Percentiles rank a stretch among this genome's conserved stretches.
phyloP scores from a whole-genome alignment of 257 asterid species.

The Plantago elongata region DNA sequence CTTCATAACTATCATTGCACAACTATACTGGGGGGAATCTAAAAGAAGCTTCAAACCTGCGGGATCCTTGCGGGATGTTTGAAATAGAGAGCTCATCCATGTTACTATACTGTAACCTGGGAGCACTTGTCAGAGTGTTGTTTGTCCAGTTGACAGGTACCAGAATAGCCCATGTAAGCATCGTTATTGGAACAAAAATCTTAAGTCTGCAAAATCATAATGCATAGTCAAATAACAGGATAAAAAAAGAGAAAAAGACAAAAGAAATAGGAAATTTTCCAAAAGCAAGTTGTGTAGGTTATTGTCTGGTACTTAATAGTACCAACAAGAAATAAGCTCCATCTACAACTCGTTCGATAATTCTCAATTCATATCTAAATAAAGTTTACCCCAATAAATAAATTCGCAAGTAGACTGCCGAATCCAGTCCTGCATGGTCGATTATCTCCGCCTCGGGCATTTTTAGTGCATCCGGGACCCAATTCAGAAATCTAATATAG shows the following conservation, averaged over 20 bases:
- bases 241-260: background rate
- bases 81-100: constrained; percentile 93
- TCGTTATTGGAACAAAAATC: constrained; percentile 77
- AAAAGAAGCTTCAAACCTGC: constrained; percentile 43
- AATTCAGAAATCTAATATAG: constrained; percentile 66
- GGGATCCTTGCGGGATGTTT: constrained; percentile 68
- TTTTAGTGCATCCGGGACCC: constrained; percentile 89
- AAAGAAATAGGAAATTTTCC: background rate
- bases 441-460: constrained; percentile 97
- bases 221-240: constrained; percentile 15
- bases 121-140: constrained; percentile 42
- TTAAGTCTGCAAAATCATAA: constrained; percentile 56
- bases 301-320: constrained; percentile 6
- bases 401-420: constrained; percentile 84
- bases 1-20: too few species aligned
- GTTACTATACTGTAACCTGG: constrained; percentile 40
- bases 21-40: background rate
- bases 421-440: constrained; percentile 93
- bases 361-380: background rate
- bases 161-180: constrained; percentile 70
- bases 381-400: constrained; percentile 75
- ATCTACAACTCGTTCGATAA: background rate
- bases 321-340: background rate
- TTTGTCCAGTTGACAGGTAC: constrained; percentile 98
- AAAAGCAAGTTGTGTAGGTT: background rate